Conservation (phyloP, 2,329 filamentous ascomycete genomes). For the Stagonosporopsis rhizophila region DNA sequence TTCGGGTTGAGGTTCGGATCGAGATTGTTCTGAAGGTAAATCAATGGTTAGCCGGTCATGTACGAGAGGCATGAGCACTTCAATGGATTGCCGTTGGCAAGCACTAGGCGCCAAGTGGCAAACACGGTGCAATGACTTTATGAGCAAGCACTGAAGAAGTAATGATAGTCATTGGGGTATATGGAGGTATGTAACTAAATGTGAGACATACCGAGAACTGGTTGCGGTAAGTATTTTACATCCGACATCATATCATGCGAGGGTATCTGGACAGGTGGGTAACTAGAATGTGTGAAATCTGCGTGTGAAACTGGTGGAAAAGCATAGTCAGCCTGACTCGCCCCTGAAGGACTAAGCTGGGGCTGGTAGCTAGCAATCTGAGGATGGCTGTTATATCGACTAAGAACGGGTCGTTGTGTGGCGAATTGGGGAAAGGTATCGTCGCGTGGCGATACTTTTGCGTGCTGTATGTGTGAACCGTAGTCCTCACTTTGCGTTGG, state of each 20-base stretch:
- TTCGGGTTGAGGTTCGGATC: not conserved
- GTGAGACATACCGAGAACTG: conserved; percentile 51
- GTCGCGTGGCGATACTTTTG: conserved; percentile 31
- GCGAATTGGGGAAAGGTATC: conserved; percentile 36
- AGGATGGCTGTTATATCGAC: conserved; percentile 35
- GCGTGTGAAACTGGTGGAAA: conserved; percentile 34
- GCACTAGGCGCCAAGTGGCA: conserved; percentile 1
- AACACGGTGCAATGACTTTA: conserved; percentile 10
- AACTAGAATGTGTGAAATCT: conserved; percentile 40
- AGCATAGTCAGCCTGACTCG: conserved; percentile 28
- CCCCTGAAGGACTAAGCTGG: conserved; percentile 26
- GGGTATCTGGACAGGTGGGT: conserved; percentile 45
- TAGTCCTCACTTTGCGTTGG: conserved; percentile 33
- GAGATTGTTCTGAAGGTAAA: conserved; percentile 32
- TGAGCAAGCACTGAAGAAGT: conserved; percentile 25
- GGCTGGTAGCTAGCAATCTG: conserved; percentile 28
- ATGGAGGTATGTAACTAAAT: conserved; percentile 45
- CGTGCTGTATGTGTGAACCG: conserved; percentile 29
- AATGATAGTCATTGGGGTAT: conserved; percentile 45
- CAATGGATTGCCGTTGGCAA: not conserved
- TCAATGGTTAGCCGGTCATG: conserved; percentile 31
- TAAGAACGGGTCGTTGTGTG: conserved; percentile 28
- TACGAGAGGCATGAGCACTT: not conserved
- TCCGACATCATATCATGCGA: conserved; percentile 43
- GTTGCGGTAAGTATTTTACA: conserved; percentile 49